Percentiles rank a stretch among this genome's conserved stretches.
Conservation (phyloP, 2,329 filamentous ascomycete species). For the Aspergillus vadensis region DNA sequence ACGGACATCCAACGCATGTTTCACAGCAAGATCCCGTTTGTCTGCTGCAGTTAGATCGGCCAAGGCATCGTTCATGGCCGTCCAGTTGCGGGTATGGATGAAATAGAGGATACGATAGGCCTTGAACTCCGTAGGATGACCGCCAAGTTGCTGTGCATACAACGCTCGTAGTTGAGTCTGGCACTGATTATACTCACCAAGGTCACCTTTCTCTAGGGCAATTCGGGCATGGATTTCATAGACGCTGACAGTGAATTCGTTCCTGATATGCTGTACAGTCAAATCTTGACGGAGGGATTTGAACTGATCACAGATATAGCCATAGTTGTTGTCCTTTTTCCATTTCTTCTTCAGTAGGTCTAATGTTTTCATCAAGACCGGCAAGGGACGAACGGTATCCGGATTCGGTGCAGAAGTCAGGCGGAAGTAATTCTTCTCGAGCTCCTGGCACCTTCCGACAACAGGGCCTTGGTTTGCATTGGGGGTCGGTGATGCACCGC, state of each 20-base stretch:
- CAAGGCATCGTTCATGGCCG: slow-evolving; percentile 95
- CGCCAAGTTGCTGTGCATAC: slow-evolving; percentile 83
- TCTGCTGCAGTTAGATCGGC: slow-evolving; percentile 99
- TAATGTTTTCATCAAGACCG: slow-evolving; percentile 77
- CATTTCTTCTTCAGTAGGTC: slow-evolving; percentile 92
- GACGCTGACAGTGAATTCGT: slow-evolving; percentile 91
- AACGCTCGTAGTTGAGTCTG: slow-evolving; percentile 95
- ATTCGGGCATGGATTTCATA: slow-evolving; percentile 98
- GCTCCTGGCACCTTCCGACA: slow-evolving; percentile 76
- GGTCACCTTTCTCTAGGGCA: slow-evolving; percentile 94
- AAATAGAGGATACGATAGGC: slow-evolving; percentile 99
- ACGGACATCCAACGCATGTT: slow-evolving; percentile 87
- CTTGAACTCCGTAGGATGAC: slow-evolving; percentile 93
- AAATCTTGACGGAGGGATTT: slow-evolving; percentile 97
- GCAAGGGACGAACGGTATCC: slow-evolving; percentile 82
- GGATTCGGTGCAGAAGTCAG: slow-evolving; percentile 87
- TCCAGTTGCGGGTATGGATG: slow-evolving; percentile 97
- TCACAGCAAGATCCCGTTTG: slow-evolving; percentile 80
- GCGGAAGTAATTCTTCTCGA: slow-evolving; percentile 95
- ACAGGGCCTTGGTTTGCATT: slow-evolving; percentile 65
- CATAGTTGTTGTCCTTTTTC: slow-evolving; percentile 90
- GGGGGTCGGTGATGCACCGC: slow-evolving; percentile 52
- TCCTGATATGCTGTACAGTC: slow-evolving; percentile 95
- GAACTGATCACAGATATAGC: slow-evolving; percentile 98
- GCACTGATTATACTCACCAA: slow-evolving; percentile 99